Base-by-base conservation (phyloP, 176 grass and related monocot species). In the Elymus sibiricus region DNA sequence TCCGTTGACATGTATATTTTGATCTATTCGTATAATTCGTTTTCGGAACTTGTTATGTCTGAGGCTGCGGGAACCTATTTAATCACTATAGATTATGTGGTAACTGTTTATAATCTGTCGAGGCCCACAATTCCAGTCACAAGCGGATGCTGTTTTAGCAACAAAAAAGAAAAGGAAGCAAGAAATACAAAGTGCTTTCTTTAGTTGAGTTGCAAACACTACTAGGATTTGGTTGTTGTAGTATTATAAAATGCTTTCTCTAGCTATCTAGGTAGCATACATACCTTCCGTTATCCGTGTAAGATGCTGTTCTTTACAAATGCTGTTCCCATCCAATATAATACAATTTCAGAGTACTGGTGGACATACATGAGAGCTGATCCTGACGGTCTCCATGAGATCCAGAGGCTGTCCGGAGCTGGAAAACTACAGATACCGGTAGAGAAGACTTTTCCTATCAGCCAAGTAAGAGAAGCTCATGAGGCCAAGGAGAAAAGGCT, bases 361-460 rank as follows among this genome's bases (percentile, higher is more conserved):
- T 98, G 96, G 96, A 98, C 96, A 67, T 98, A 94, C 86, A 98
- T 98, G 96, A 91, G 96, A 88, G 93, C 93, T 84, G 96, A 98
- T 66, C 66, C 79, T 61, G 96, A 98, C 84, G 96, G 96, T 49
- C 86, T 98, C 79, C 76, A 98, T 60, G 93, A 94, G 83, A 92
- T 98, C 76, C 88, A 86, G 28, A 92, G 84, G 82, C 49, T 98
- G 82, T 88, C 86, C 26, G 86, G 81, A 81, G 70, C 88, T 46
- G 92, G 96, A 43, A 98, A 95, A 82, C 61, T 98, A 47, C 88
- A 92, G 76, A 92, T 98, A 91, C 93, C 93, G 19, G 96, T 98
- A 8, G 93, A 98, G 47, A 98, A 92, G 90, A 88, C 86, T 66
- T 95, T 92, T 86, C 84, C 88, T 11, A 81, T 98, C 68, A 87